A percentile compares a stretch with the other conserved stretches of the same genome.
phyloP scores from a whole-genome alignment of 2,329 filamentous ascomycete genomes.

The Pseudogymnoascus sp. region DNA sequence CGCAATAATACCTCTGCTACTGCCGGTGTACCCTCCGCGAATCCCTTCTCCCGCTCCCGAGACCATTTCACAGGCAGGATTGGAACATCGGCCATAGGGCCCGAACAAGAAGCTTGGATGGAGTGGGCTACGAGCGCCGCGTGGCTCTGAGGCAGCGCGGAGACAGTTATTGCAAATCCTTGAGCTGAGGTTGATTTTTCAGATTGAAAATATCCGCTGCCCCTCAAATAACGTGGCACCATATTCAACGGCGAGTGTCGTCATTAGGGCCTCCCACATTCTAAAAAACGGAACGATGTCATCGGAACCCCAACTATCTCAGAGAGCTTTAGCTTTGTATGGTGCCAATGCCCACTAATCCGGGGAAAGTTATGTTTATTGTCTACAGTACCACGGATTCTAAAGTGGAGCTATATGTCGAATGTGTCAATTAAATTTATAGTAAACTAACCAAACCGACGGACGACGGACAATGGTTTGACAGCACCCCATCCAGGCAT shows the following conservation, averaged over 20 bases:
- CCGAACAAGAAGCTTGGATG: neutral
- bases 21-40: neutral
- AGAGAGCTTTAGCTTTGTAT: too few species aligned
- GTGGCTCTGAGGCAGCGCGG: neutral
- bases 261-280: neutral
- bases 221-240: neutral
- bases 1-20: neutral
- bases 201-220: neutral
- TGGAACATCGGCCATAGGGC: neutral
- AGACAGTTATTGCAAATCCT: neutral
- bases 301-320: neutral
- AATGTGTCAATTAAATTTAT: neutral
- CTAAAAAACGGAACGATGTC: neutral
- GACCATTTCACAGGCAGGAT: neutral
- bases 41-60: neutral
- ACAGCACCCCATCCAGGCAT: neutral
- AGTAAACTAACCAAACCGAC: neutral
- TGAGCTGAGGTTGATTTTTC: neutral
- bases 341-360: neutral
- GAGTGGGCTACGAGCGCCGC: neutral
- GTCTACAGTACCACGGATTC: neutral
- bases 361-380: neutral
- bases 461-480: neutral
- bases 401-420: neutral
- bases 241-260: neutral